Evolutionary conservation across 768 basidiomycete genomes (phyloP).

Genomic region (Mycena chlorophos): DNA sequence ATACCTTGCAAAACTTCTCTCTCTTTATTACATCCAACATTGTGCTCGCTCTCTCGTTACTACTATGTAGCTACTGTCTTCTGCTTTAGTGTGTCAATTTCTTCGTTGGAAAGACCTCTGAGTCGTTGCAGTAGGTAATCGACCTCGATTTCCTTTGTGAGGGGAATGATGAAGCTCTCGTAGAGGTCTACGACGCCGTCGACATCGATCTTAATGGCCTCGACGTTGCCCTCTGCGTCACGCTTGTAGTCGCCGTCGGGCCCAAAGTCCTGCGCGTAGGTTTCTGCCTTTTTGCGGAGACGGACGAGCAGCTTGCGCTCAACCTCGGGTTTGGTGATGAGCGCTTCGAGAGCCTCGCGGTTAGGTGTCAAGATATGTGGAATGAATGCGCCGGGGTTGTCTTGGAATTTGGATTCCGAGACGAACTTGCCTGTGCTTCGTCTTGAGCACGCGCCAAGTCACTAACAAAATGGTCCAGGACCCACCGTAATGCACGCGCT

Average conservation of each 20-base stretch:
- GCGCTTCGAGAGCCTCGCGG: conserved; percentile 69
- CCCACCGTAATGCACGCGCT: conserved; percentile 99
- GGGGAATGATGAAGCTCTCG: conserved; percentile 91
- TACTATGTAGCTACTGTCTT: conserved; percentile 17
- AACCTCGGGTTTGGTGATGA: conserved; percentile 98
- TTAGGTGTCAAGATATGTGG: conserved; percentile 87
- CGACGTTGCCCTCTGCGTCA: conserved; percentile 38
- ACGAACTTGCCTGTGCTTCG: conserved; percentile 87
- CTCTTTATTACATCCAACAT: conserved; percentile 10
- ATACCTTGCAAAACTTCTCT: conserved; percentile 17
- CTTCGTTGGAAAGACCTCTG: conserved; percentile 78
- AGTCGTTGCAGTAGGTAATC: conserved; percentile 92
- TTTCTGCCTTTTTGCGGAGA: conserved; percentile 79
- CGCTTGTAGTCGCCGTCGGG: conserved; percentile 51
- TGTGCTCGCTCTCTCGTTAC: conserved; percentile 7
- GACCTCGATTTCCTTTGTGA: conserved; percentile 99
- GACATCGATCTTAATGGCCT: conserved; percentile 77
- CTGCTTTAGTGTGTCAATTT: conserved; percentile 65
- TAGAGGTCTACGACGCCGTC: conserved; percentile 93
- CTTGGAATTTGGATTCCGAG: conserved; percentile 94
- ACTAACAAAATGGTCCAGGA: conserved; percentile 23
- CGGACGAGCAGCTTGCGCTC: conserved; percentile 82
- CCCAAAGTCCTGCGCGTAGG: conserved; percentile 81
- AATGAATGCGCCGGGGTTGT: conserved; percentile 82
- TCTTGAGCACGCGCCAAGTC: neutral